Evolutionary conservation across 257 asterid genomes (phyloP).

Genomic region (Solanum neorickii): DNA sequence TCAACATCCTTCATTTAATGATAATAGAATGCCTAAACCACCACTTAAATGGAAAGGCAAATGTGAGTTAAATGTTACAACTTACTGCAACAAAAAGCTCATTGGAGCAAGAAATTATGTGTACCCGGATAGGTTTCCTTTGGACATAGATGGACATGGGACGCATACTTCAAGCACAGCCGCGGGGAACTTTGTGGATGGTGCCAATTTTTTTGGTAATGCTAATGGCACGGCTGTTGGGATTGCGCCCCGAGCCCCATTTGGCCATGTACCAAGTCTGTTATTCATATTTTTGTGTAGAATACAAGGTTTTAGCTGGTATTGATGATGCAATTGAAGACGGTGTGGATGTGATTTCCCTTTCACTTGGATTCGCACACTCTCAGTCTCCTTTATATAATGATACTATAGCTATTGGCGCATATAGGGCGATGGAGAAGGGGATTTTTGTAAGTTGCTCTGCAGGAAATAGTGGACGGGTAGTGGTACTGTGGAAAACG

Average conservation of each 20-base stretch:
- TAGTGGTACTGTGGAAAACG: background rate
- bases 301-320: background rate
- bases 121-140: background rate
- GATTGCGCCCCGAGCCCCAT: background rate
- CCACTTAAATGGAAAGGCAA: slow-evolving; percentile 3
- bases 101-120: background rate
- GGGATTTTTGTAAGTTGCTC: background rate
- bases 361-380: background rate
- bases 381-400: background rate
- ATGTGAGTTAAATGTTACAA: background rate
- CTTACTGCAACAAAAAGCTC: background rate
- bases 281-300: background rate
- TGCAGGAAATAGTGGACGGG: background rate
- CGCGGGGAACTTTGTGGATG: background rate
- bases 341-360: slow-evolving; percentile 5
- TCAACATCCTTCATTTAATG: background rate
- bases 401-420: background rate
- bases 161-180: background rate
- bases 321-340: slow-evolving; percentile 3
- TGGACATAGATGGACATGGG: background rate
- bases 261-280: background rate
- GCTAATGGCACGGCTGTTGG: slow-evolving; percentile 2
- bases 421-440: background rate
- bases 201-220: background rate
- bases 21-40: background rate